Base-by-base conservation (phyloP, 139 green algal species). In the Klebsormidium nitens region DNA sequence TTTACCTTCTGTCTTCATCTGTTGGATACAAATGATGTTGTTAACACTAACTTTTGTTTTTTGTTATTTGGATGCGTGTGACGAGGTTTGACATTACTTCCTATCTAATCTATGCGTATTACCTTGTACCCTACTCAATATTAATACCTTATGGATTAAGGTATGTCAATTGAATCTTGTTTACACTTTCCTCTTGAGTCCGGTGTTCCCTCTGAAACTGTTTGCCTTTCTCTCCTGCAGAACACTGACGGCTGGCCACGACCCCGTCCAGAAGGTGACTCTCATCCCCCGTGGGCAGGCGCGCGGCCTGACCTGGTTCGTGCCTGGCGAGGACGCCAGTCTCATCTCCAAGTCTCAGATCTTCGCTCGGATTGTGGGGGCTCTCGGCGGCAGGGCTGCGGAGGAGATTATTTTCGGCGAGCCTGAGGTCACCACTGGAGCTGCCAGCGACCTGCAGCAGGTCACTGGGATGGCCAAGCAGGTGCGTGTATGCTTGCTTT, bases 201-300 rank as follows among this genome's bases (percentile, higher is more conserved):
- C n/a, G n/a, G n/a, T n/a, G n/a, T n/a, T n/a, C 42, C 8, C 42
- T 50, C 14, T 50, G 42, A n/a, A 65, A n/a, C 11, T 50, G 23
- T 34, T 48, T 49, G 23, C 59, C 29, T 44, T 40, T 28, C 34
- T 1, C 59, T 31, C 0, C 31, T 64, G 3, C 71, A 78, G 71
- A 42, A 97, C 92, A 28, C 79, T 99, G 34, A 96, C 87, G 2
- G 79, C 90, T 26, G 94, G 94, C 55, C 94, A 99, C 75, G 94
- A 99, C 81, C 75, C 92, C 5, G 94, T 99, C 62, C 94, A 99
- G 87, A 99, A 99, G 88, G 93, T 99, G 1, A 99, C 94, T 2
- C 84, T 99, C 2, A 91, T 99, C 59, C 94, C 94, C 2, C 85
- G 94, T 64, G 94, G 94, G 31, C 94, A 99, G 86, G 94, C 94